Evolutionary conservation across 2,329 filamentous ascomycete genomes (phyloP), one percentile per base, ranked within the genome.

Genomic region (Catunica adiposa): DNA sequence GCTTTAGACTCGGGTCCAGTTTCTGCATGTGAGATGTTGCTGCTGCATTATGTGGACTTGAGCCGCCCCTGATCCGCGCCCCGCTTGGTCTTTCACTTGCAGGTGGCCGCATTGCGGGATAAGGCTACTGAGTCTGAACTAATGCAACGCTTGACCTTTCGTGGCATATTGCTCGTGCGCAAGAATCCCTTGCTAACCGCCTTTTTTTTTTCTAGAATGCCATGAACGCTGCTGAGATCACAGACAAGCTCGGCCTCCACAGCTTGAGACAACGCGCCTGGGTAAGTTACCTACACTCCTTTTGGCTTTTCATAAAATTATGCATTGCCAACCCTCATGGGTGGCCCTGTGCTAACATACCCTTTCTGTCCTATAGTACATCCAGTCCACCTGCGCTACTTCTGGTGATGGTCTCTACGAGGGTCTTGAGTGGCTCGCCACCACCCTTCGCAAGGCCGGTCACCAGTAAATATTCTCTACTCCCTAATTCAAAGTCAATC

Each of bases 191-290:
- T 56, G 22, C 57, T 56, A 37, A 55, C 42, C 40, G 52, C 48
- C 48, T 37, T 50, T 20, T 52, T 42, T 55, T 17, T 46, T 60
- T 58, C 59, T 67, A 95, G 89, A 97, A 97, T 70, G 92, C 92
- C 73, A 97, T 97, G 92, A 96, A 94, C 75, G 90, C 92, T 67
- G 90, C 92, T 69, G 92, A 98, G 78, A 97, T 98, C 73, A 98
- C 92, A 73, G 90, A 98, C 78, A 96, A 97, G 83, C 88, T 98
- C 73, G 92, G 92, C 69, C 89, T 98, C 67, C 90, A 97, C 83
- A 94, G 87, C 77, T 79, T 98, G 80, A 88, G 89, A 80, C 88
- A 95, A 78, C 89, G 92, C 72, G 86, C 88, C 67, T 98, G 92
- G 92, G 92, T 98, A 89, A 71, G 89, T 76, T 11, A 14, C 14